Evolutionary conservation across 352 stramenopile species (phyloP).

Genomic region (Pythium phragmiticola): DNA sequence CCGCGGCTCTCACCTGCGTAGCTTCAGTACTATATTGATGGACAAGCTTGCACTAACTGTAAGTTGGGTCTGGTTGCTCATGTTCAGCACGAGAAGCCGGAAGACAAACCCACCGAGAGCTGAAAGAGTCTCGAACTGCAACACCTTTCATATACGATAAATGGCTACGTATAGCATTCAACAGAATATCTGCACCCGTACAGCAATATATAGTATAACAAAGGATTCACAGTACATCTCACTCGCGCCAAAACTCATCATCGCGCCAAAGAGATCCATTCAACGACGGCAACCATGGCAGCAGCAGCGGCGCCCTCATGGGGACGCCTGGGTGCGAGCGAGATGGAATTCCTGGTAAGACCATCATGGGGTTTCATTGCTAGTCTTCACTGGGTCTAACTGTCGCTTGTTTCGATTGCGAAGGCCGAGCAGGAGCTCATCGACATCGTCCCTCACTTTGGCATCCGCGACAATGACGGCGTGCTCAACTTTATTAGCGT

Average conservation of each 20-base stretch:
- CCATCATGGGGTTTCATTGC: neutral
- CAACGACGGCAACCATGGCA: conserved; percentile 13
- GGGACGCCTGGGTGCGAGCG: conserved; percentile 45
- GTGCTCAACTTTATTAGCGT: conserved; percentile 83
- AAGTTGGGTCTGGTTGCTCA: no score
- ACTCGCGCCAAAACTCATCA: neutral
- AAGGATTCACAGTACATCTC: neutral
- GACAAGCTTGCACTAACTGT: no score
- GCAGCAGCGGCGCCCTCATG: conserved; percentile 27
- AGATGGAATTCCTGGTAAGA: conserved; percentile 81
- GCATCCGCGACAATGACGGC: conserved; percentile 71
- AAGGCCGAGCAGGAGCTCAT: conserved; percentile 88
- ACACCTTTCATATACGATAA: neutral
- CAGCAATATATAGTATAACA: neutral
- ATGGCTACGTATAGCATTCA: neutral
- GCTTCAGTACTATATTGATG: no score
- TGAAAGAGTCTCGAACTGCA: neutral
- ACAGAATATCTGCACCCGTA: neutral
- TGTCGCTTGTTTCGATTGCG: neutral
- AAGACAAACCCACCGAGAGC: neutral
- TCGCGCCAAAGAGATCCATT: conserved; percentile 3
- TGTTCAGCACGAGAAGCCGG: neutral
- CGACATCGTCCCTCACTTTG: conserved; percentile 83
- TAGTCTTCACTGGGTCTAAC: neutral
- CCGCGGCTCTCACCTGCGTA: no score